Conservation (phyloP, 441 rosid genomes). For the California macrophylla region DNA sequence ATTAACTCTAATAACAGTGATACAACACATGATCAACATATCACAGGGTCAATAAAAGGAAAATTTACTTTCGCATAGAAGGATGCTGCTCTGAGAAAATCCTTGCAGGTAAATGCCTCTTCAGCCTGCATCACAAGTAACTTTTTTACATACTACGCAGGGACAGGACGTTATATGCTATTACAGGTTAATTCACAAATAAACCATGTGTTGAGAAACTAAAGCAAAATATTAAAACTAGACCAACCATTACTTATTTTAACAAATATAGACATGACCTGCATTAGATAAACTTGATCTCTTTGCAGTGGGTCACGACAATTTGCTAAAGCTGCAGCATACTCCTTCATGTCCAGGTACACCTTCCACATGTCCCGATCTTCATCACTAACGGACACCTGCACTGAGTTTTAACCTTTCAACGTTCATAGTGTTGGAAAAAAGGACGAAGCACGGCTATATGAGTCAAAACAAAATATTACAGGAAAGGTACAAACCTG, state of each 20-base stretch:
- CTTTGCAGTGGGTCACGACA: conserved; percentile 88
- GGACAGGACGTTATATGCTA: conserved; percentile 16
- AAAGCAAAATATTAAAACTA: conserved; percentile 5
- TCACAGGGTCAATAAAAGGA: conserved; percentile 15
- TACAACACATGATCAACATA: conserved; percentile 1
- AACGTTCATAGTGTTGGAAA: conserved; percentile 19
- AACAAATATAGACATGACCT: conserved; percentile 39
- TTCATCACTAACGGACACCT: conserved; percentile 96
- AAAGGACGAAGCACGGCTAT: conserved; percentile 13
- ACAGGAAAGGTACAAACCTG: conserved; percentile 46
- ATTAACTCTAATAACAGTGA: not conserved
- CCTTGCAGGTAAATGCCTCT: conserved; percentile 72
- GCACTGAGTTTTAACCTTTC: conserved; percentile 21
- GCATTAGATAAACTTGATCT: conserved; percentile 94
- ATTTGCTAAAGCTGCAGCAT: conserved; percentile 88
- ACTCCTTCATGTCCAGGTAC: conserved; percentile 85
- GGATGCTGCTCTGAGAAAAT: conserved; percentile 86
- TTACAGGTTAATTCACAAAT: conserved; percentile 1
- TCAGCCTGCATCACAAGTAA: conserved; percentile 70
- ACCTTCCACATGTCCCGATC: conserved; percentile 99
- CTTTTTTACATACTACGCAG: conserved; percentile 20
- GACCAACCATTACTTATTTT: conserved; percentile 14
- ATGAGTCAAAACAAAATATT: conserved; percentile 14
- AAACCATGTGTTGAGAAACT: not conserved
- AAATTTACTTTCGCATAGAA: conserved; percentile 80